phyloP scores from a whole-genome alignment of 73 alveolate genomes.

The Breviolum minutum region DNA sequence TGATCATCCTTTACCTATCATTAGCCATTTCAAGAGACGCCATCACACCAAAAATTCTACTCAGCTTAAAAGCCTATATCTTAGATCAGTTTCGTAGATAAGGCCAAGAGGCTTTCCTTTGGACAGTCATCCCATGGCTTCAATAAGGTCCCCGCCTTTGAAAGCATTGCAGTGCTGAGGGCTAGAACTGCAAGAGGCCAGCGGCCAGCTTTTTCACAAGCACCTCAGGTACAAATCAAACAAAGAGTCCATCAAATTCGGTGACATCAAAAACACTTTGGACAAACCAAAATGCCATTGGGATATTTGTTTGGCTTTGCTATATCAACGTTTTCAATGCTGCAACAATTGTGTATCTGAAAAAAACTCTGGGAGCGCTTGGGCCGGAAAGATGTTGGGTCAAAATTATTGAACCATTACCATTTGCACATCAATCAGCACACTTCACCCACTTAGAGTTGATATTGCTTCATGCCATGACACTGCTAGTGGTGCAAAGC shows the following conservation, averaged over 20 bases:
- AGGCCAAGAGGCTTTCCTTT: too few relatives aligned
- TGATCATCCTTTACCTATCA: not conserved
- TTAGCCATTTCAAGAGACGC: not conserved
- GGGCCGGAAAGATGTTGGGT: too few relatives aligned
- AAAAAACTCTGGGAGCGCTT: too few relatives aligned
- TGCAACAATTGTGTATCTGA: too few relatives aligned
- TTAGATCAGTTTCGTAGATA: too few relatives aligned
- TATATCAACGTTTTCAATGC: too few relatives aligned
- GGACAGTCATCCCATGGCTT: not conserved
- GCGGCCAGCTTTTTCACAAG: constrained; percentile 40
- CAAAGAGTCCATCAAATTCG: not conserved
- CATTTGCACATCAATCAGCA: too few relatives aligned
- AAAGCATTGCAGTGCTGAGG: not conserved
- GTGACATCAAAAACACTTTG: too few relatives aligned
- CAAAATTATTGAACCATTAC: too few relatives aligned
- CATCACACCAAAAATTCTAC: not conserved
- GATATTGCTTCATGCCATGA: not conserved
- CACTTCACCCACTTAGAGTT: too few relatives aligned
- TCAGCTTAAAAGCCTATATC: not conserved
- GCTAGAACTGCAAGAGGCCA: constrained; percentile 6
- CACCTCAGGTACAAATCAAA: not conserved
- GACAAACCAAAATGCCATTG: too few relatives aligned
- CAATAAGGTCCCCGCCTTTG: not conserved
- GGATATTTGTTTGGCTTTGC: too few relatives aligned
- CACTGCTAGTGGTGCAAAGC: constrained; percentile 22